Evolutionary conservation across 2,329 filamentous ascomycete species (phyloP), one percentile per base, ranked within the genome.

Genomic region (Colletotrichum euphorbiae): DNA sequence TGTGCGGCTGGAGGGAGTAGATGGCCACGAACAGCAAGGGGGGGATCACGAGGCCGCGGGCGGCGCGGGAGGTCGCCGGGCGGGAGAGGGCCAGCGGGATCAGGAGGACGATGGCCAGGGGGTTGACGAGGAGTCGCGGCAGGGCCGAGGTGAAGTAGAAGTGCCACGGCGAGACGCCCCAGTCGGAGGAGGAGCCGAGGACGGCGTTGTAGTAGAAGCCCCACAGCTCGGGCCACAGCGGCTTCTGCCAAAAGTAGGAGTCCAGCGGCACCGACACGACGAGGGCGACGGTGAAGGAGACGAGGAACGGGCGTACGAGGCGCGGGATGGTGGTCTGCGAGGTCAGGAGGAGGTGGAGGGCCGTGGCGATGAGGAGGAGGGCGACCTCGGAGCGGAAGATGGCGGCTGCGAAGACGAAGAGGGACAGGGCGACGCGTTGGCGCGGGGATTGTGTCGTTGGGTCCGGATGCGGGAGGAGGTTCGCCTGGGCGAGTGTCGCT

Each of bases 201-300:
- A 98, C 80, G 62, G 93, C 94, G 78, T 99, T 99, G 85, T 92
- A 98, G 78, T 92, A 90, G 81, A 99, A 98, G 2, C 89, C 94
- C 73, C 87, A 89, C 69, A 97, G 88, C 78, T 99, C 96, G 1
- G 96, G 94, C 96, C 96, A 99, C 33, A 97, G 80, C 1, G 86
- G 86, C 69, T 87, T 88, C 75, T 95, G 93, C 96, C 95, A 99
- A 81, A 98, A 97, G 81, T 94, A 95, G 1, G 93, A 95, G 83
- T 99, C 96, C 38, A 97, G 79, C 2, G 89, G 85, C 13, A 97
- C 83, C 0, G 94, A 94, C 40, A 90, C 80, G 12, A 82, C 71
- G 1, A 98, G 84, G 1, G 92, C 91, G 50, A 91, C 80, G n/a
- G 85, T 42, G 15, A 90, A 87, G 24, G 93, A 91, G 6, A 84